Evolutionary conservation across 2,329 filamentous ascomycete genomes (phyloP).

Genomic region (Ambrosiella xylebori): DNA sequence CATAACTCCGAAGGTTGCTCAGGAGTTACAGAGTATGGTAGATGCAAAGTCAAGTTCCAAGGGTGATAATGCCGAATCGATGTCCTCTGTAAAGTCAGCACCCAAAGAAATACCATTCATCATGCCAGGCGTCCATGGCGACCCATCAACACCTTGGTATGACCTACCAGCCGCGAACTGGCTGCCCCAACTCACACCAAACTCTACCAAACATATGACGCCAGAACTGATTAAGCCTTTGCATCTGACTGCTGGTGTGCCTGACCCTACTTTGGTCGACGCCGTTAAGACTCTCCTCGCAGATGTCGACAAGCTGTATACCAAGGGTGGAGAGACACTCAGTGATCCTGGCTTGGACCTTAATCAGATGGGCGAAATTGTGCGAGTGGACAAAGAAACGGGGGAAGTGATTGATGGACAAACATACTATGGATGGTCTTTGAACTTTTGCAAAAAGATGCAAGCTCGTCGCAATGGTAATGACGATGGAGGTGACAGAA

Average conservation of each 20-base stretch:
- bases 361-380: conserved; percentile 56
- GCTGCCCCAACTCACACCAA: conserved; percentile 60
- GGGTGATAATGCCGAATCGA: conserved; percentile 1
- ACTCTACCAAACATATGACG: conserved; percentile 58
- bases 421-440: conserved; percentile 81
- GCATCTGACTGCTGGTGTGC: conserved; percentile 50
- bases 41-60: conserved; percentile 21
- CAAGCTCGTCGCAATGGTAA: conserved; percentile 29
- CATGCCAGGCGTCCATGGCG: conserved; percentile 63
- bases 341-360: conserved; percentile 33
- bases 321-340: conserved; percentile 16
- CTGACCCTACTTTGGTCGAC: conserved; percentile 44
- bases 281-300: conserved; percentile 55
- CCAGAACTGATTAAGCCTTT: conserved; percentile 54
- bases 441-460: conserved; percentile 66
- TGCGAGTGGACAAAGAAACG: conserved; percentile 47
- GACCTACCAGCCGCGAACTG: conserved; percentile 70
- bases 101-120: conserved; percentile 46
- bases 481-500: conserved; percentile 19
- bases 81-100: conserved; percentile 14
- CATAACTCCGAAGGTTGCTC: conserved; percentile 35
- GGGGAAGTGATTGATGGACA: conserved; percentile 48
- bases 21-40: conserved; percentile 42
- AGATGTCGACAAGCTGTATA: conserved; percentile 52
- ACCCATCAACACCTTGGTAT: conserved; percentile 55